Conservation (phyloP, 225 moss, liverwort and hornwort genomes). For the Rhytidiadelphus loreus region DNA sequence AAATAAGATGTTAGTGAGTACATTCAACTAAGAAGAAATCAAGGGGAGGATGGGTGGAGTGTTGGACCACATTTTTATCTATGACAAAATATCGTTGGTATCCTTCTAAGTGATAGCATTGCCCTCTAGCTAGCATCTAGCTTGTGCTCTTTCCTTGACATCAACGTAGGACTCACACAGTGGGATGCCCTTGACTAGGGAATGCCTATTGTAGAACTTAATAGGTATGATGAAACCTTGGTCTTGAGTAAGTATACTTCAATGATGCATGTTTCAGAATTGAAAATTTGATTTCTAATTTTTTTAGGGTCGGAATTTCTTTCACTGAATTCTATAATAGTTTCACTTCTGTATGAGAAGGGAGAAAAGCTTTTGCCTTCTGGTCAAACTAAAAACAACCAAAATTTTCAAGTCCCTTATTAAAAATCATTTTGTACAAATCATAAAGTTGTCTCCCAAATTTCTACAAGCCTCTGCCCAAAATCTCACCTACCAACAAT, state of each 20-base stretch:
- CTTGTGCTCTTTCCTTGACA: rapidly evolving
- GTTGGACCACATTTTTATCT: background rate
- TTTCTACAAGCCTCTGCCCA: background rate
- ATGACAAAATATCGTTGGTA: rapidly evolving
- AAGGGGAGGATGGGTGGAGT: background rate
- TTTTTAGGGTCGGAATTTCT: background rate
- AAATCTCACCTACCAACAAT: background rate
- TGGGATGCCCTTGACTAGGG: rapidly evolving
- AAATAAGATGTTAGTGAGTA: background rate
- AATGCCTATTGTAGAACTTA: rapidly evolving
- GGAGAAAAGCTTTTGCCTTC: background rate
- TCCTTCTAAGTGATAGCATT: background rate
- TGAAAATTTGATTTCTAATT: rapidly evolving
- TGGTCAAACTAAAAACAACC: background rate
- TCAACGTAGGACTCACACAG: rapidly evolving
- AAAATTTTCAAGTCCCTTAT: background rate
- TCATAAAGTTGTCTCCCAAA: background rate
- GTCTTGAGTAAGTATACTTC: rapidly evolving
- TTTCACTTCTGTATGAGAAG: background rate
- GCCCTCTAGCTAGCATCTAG: no score
- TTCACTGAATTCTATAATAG: rapidly evolving
- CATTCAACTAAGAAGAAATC: background rate
- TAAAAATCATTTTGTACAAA: rapidly evolving
- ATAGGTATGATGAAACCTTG: background rate
- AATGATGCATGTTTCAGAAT: background rate